Conservation (phyloP, 306 rosid species). For the Ormosia semicastrata region DNA sequence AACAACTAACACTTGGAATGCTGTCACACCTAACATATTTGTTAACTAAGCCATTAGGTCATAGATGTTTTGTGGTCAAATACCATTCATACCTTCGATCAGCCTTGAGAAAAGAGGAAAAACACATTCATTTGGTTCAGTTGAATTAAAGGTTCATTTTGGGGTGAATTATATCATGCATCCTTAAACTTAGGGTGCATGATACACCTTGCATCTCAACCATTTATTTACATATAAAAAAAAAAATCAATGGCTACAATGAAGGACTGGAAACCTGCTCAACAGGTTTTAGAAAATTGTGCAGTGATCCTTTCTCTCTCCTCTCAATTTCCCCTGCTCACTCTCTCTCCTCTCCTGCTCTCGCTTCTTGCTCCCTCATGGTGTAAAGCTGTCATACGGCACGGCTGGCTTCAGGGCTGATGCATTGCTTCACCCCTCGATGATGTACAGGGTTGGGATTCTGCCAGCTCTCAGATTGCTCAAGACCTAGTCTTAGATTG, state of each 20-base stretch:
- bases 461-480: slow-evolving; percentile 77
- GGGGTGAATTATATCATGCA: too few species aligned
- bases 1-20: neutral
- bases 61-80: slow-evolving; percentile 7
- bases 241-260: too few species aligned
- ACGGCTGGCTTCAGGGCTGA: slow-evolving; percentile 90
- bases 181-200: too few species aligned
- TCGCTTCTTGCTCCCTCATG: slow-evolving; percentile 59
- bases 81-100: slow-evolving; percentile 3
- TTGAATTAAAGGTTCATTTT: neutral
- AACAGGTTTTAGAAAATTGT: too few species aligned
- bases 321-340: too few species aligned
- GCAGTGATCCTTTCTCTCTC: too few species aligned
- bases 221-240: too few species aligned
- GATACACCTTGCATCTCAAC: too few species aligned
- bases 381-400: slow-evolving; percentile 77
- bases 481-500: slow-evolving; percentile 57
- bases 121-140: neutral
- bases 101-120: neutral
- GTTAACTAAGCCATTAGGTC: slow-evolving; percentile 9
- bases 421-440: slow-evolving; percentile 63
- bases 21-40: slow-evolving; percentile 4
- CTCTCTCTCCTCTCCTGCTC: neutral
- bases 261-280: too few species aligned
- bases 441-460: slow-evolving; percentile 69